phyloP scores from a whole-genome alignment of 176 grass and related monocot genomes.

The Pontederia paniculata region DNA sequence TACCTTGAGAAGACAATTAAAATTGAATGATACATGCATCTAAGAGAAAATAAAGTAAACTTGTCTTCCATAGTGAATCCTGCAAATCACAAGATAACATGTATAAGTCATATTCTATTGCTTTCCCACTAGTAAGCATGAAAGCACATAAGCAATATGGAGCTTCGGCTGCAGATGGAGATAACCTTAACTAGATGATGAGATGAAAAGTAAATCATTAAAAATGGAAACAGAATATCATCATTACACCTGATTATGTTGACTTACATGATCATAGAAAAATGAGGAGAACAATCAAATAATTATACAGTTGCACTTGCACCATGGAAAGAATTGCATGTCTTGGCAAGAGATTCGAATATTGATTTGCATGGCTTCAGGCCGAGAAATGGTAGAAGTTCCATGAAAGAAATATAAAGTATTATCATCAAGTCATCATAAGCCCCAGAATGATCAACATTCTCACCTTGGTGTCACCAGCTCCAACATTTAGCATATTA shows the following conservation, averaged over 20 bases:
- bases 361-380: no score
- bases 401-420: slow-evolving; percentile 1
- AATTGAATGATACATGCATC: slow-evolving; percentile 65
- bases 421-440: neutral
- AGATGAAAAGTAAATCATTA: neutral
- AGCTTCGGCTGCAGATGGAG: neutral
- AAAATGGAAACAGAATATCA: no score
- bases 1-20: slow-evolving; percentile 9
- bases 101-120: slow-evolving; percentile 15
- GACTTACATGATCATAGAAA: no score
- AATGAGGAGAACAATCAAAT: no score
- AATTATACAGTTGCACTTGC: no score
- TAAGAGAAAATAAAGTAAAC: slow-evolving; percentile 59
- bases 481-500: slow-evolving; percentile 62
- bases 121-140: slow-evolving; percentile 3
- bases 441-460: neutral
- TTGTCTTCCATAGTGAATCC: slow-evolving; percentile 46
- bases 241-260: no score
- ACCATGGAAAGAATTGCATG: no score
- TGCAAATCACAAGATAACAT: slow-evolving; percentile 26
- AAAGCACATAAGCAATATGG: slow-evolving; percentile 7
- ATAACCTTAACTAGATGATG: neutral
- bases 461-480: slow-evolving; percentile 43
- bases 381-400: no score
- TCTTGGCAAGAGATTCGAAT: no score